phyloP scores from a whole-genome alignment of 2,329 filamentous ascomycete genomes.

The Cladophialophora carrionii region DNA sequence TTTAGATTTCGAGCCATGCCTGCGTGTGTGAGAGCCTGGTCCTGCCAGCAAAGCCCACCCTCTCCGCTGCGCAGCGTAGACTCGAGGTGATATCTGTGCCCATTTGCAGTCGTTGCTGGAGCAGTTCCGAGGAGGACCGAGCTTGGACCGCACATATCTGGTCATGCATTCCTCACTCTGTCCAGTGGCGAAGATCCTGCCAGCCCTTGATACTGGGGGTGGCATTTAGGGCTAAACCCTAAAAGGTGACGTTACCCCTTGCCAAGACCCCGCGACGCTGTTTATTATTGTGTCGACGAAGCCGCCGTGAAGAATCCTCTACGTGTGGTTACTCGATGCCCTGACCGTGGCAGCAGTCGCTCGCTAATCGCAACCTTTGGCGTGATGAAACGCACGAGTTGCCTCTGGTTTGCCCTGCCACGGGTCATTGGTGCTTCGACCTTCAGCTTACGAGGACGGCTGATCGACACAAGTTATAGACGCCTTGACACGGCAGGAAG shows the following conservation, averaged over 20 bases:
- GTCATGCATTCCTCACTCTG: neutral
- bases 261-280: neutral
- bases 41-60: neutral
- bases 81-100: neutral
- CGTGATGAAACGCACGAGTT: constrained; percentile 6
- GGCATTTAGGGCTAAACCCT: neutral
- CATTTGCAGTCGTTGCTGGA: neutral
- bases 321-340: neutral
- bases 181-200: neutral
- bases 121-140: neutral
- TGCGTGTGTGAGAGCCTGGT: neutral
- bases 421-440: constrained; percentile 3
- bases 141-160: neutral
- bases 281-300: neutral
- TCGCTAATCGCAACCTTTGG: neutral
- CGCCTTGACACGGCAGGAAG: neutral
- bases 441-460: neutral
- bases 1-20: neutral
- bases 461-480: constrained; percentile 6
- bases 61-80: neutral
- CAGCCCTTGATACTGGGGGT: neutral
- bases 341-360: neutral
- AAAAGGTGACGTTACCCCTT: constrained; percentile 7
- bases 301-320: neutral
- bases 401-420: constrained; percentile 11